Conservation (phyloP, 345 rosid species). For the Combretum micranthum region DNA sequence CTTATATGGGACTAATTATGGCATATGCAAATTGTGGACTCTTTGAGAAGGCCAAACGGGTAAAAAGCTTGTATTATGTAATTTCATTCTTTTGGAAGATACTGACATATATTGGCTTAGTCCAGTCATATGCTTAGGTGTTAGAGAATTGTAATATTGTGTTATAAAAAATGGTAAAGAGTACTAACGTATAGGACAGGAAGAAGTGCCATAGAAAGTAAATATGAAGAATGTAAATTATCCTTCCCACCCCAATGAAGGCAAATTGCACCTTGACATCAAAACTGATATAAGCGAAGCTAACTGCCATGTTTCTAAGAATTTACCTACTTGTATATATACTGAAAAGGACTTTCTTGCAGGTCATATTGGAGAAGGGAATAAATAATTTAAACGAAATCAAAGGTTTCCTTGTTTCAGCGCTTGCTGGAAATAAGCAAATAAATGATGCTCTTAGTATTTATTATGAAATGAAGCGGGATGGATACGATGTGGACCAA, state of each 20-base stretch:
- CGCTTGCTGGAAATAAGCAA: constrained; percentile 64
- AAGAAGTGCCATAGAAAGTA: too few species aligned
- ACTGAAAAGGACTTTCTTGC: constrained; percentile 6
- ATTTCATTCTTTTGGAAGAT: background rate
- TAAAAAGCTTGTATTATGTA: constrained; percentile 9
- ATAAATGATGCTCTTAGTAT: constrained; percentile 53
- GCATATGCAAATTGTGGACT: constrained; percentile 68
- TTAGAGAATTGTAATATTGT: background rate
- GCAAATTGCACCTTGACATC: too few species aligned
- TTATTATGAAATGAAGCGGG: constrained; percentile 60
- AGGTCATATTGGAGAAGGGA: constrained; percentile 50
- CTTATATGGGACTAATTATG: constrained; percentile 62
- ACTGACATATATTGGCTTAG: background rate
- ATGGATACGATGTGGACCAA: constrained; percentile 41
- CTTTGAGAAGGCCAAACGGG: constrained; percentile 86
- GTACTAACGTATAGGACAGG: too few species aligned
- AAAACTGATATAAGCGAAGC: too few species aligned
- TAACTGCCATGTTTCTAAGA: too few species aligned
- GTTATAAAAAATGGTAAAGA: too few species aligned
- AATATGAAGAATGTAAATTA: too few species aligned
- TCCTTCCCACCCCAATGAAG: too few species aligned
- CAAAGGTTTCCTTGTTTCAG: constrained; percentile 51
- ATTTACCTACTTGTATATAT: too few species aligned
- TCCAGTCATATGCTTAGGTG: background rate
- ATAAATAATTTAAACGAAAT: constrained; percentile 45